Percentiles rank a stretch among this genome's conserved stretches.
Conservation (phyloP, 495 filamentous ascomycete genomes). For the Aspergillus indologenus region DNA sequence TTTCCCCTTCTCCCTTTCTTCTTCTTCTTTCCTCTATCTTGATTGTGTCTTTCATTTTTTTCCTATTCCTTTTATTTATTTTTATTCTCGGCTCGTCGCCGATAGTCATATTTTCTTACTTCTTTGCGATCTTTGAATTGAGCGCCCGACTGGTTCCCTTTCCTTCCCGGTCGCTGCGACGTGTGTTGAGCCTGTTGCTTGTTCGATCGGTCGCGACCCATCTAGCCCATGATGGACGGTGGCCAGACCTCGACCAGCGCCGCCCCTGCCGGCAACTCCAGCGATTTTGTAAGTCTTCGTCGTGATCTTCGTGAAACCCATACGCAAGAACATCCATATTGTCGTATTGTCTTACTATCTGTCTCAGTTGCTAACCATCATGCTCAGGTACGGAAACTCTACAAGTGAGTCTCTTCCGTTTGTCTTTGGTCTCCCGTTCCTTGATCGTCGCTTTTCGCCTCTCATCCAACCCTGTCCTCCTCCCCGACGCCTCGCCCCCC, state of each 20-base stretch:
- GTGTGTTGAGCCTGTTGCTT: slow-evolving; percentile 32
- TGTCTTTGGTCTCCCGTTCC: slow-evolving; percentile 17
- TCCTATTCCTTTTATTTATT: slow-evolving; percentile 13
- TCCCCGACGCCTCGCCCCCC: slow-evolving; percentile 15
- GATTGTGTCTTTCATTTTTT: slow-evolving; percentile 21
- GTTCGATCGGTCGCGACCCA: slow-evolving; percentile 49
- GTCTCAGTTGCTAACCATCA: slow-evolving; percentile 28
- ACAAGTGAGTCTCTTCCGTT: slow-evolving; percentile 67
- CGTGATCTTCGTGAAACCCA: slow-evolving; percentile 8
- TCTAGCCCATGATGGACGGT: slow-evolving; percentile 52
- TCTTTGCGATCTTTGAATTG: not conserved
- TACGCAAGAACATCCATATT: not conserved
- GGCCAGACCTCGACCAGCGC: slow-evolving; percentile 48
- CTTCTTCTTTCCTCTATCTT: slow-evolving; percentile 19
- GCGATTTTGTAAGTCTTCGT: slow-evolving; percentile 67
- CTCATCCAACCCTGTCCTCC: slow-evolving; percentile 8
- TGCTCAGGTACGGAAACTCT: slow-evolving; percentile 90
- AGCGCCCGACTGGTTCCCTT: slow-evolving; percentile 1
- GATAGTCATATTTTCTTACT: slow-evolving; percentile 11
- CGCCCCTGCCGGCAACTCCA: slow-evolving; percentile 65
- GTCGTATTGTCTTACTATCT: slow-evolving; percentile 9
- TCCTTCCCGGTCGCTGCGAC: slow-evolving; percentile 17
- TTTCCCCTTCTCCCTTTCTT: slow-evolving; percentile 6
- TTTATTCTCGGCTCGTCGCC: slow-evolving; percentile 2
- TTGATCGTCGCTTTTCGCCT: slow-evolving; percentile 5